Evolutionary conservation across 257 asterid genomes (phyloP).

Genomic region (Solanum tacnaense): DNA sequence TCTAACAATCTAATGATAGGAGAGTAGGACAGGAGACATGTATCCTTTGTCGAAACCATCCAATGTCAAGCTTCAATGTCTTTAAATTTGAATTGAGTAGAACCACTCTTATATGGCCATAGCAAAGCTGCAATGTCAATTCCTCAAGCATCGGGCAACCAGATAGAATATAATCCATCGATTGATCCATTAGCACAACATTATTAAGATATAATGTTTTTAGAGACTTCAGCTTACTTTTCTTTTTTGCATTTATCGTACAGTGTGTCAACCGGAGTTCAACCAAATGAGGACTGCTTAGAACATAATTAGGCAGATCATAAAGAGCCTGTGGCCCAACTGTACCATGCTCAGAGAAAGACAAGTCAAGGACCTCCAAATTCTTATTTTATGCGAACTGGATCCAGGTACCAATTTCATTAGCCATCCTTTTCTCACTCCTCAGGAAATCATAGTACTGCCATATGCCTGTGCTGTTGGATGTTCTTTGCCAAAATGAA

Average conservation of each 20-base stretch:
- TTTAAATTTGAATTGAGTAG: slow-evolving; percentile 7
- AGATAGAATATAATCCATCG: neutral
- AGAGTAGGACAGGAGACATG: slow-evolving; percentile 5
- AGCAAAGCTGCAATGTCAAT: slow-evolving; percentile 8
- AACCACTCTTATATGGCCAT: neutral
- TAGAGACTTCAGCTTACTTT: slow-evolving; percentile 5
- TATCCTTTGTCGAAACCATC: neutral
- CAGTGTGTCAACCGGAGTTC: slow-evolving; percentile 11
- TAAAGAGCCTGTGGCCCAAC: neutral
- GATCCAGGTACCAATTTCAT: slow-evolving; percentile 11
- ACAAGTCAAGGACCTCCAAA: slow-evolving; percentile 20
- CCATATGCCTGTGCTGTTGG: neutral
- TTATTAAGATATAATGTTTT: neutral
- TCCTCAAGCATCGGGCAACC: slow-evolving; percentile 21
- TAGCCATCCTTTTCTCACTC: neutral
- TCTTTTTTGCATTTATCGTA: neutral
- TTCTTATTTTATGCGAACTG: slow-evolving; percentile 13
- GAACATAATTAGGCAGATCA: slow-evolving; percentile 16
- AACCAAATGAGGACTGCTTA: slow-evolving; percentile 6
- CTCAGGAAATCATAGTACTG: neutral
- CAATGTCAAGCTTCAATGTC: slow-evolving; percentile 6
- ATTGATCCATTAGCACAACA: neutral
- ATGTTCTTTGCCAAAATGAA: neutral
- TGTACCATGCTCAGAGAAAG: neutral
- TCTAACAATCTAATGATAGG: slow-evolving; percentile 3